Base-by-base conservation (phyloP, 2,329 filamentous ascomycete species). In the Rutstroemia sp. region DNA sequence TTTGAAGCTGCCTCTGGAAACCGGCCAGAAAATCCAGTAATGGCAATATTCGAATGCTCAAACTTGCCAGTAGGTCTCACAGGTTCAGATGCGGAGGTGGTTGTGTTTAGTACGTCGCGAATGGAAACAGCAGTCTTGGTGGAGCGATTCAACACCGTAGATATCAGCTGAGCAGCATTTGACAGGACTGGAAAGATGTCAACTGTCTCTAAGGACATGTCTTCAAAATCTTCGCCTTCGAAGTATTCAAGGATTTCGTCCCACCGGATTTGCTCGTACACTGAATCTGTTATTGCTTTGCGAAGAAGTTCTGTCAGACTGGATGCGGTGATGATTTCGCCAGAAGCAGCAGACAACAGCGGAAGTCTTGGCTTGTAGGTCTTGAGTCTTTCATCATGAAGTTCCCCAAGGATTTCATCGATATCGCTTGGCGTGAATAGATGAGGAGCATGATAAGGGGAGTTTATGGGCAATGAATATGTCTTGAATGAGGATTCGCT, bases 1-100 rank as follows among this genome's bases (percentile, higher is more conserved):
- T 78, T 65, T 84, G 14, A 80, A 83, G 44, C 86, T 83, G 61
- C 86, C 23, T 38, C 83, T 2, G 87, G 87, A 68, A 89, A 90
- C 50, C 87, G 80, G 54, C 87, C 87, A 39, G 87, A 82, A 79
- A 89, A 86, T 50, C 89, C 89, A 36, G 94, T 85, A 59, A 95
- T 90, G 56, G 89, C 90, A 58, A 95, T 81, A 71, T 91, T 92
- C 68, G 83, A 81, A 65, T 81, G 73, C 16, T 58, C 48, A n/a
- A 48, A 44, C n/a, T 44, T 44, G 14, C 40, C 40, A 10, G 2
- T 44, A 21, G 40, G 40, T 19, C n/a, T 17, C 10, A 19, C n/a
- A 19, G 40, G 40, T n/a, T 19, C 16, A 21, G 40, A 44, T 17
- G 40, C 19, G 5, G 8, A 19, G 19, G n/a, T 44, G n/a, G 14